Conservation (phyloP, 805 yeast genomes). For the Saccharomycopsis schoenii region DNA sequence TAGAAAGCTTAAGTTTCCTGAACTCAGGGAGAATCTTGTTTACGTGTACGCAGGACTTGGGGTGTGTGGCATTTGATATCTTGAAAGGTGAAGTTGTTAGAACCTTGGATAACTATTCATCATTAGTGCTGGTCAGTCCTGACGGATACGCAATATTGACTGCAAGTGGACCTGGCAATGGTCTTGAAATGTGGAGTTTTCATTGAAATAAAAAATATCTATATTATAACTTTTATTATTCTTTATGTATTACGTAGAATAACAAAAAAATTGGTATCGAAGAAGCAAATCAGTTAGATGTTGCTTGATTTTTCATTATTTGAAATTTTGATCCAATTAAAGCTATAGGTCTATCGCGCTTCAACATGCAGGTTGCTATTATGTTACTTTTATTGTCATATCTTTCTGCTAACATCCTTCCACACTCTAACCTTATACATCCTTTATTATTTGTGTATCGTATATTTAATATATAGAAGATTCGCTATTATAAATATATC, state of each 20-base stretch:
- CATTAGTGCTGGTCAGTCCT: slow-evolving; percentile 56
- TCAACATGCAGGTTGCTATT: too few relatives aligned
- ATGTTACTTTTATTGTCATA: too few relatives aligned
- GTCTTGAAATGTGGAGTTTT: slow-evolving; percentile 54
- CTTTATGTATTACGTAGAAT: slow-evolving; percentile 1
- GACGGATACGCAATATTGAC: slow-evolving; percentile 74
- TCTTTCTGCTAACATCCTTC: too few relatives aligned
- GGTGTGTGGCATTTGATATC: slow-evolving; percentile 71
- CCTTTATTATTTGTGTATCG: too few relatives aligned
- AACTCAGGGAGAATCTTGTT: slow-evolving; percentile 65
- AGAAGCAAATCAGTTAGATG: too few relatives aligned
- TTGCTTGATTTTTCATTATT: too few relatives aligned
- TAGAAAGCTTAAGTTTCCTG: slow-evolving; percentile 64
- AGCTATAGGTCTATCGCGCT: too few relatives aligned
- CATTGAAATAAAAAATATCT: neutral
- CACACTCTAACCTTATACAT: too few relatives aligned
- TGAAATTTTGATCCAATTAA: too few relatives aligned
- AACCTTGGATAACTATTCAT: slow-evolving; percentile 52
- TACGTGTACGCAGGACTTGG: slow-evolving; percentile 65
- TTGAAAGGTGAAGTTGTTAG: slow-evolving; percentile 58
- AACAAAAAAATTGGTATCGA: too few relatives aligned
- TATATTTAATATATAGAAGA: too few relatives aligned
- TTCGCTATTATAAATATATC: too few relatives aligned
- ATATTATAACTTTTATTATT: slow-evolving; percentile 7
- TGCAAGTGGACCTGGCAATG: slow-evolving; percentile 64